These are phyloP conservation scores for Pseudopithomyces chartarum DNA, from an alignment of 2,329 filamentous ascomycete species.

Conservation along the genomic window DNA sequence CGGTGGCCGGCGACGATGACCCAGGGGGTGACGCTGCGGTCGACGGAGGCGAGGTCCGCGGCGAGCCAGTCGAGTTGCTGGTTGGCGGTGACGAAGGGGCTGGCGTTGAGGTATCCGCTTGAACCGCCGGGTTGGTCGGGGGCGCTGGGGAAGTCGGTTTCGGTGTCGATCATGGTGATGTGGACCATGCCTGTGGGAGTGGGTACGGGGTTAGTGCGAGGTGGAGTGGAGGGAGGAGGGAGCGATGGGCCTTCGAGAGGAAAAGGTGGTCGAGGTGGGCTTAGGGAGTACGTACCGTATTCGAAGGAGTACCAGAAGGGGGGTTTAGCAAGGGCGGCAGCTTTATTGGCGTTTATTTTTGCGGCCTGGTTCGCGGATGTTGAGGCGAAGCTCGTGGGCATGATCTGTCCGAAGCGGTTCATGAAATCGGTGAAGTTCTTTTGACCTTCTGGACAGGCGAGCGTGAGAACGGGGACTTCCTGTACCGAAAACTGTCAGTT, in stretches of 20 bases:
- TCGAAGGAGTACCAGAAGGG: constrained; percentile 66
- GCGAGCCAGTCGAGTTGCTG: constrained; percentile 62
- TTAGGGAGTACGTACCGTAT: constrained; percentile 47
- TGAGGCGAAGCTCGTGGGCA: constrained; percentile 58
- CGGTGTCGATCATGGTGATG: constrained; percentile 61
- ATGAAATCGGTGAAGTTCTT: constrained; percentile 61
- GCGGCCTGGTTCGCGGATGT: constrained; percentile 52
- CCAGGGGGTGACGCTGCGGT: constrained; percentile 62
- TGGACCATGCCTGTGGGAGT: constrained; percentile 50
- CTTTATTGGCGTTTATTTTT: constrained; percentile 52
- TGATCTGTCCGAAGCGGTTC: constrained; percentile 55
- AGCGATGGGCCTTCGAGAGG: too few relatives aligned
- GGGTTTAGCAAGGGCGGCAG: constrained; percentile 54
- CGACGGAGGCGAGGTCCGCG: constrained; percentile 61
- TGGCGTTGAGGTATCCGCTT: constrained; percentile 48
- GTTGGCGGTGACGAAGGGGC: constrained; percentile 55
- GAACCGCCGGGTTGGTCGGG: constrained; percentile 53
- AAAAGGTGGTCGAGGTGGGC: too few relatives aligned
- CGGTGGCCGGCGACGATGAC: constrained; percentile 51
- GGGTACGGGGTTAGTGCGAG: too few relatives aligned
- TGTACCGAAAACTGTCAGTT: background rate
- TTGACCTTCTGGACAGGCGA: constrained; percentile 58
- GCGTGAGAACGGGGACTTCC: constrained; percentile 46
- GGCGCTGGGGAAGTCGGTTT: constrained; percentile 60
- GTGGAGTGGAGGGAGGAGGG: too few relatives aligned